A percentile compares a stretch with the other conserved stretches of the same genome.
phyloP scores from a whole-genome alignment of 495 filamentous ascomycete genomes.

The Tuber aestivum region DNA sequence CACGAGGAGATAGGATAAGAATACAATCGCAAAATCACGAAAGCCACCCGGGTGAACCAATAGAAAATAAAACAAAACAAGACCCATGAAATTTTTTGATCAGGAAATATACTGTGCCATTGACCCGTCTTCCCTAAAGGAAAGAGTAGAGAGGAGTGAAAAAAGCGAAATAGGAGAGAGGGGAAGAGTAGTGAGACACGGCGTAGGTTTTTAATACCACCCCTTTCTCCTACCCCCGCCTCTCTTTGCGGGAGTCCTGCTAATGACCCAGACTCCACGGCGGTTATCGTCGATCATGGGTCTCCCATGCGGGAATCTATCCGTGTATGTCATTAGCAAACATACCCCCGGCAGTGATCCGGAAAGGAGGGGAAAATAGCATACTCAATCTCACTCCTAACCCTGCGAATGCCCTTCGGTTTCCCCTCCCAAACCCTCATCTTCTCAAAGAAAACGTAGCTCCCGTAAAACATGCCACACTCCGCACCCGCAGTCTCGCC shows the following conservation, averaged over 20 bases:
- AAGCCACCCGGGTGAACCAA: background rate
- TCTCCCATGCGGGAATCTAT: constrained; percentile 7
- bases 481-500: constrained; percentile 48
- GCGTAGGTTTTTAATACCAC: background rate
- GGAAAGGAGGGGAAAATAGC: background rate
- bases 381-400: constrained; percentile 52
- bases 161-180: background rate
- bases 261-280: constrained; percentile 18
- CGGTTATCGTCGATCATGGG: constrained; percentile 22
- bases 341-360: background rate
- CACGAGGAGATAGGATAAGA: background rate
- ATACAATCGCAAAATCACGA: background rate
- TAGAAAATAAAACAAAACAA: background rate
- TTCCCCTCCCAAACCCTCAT: constrained; percentile 52
- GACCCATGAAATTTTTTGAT: background rate
- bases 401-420: constrained; percentile 51
- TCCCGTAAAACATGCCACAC: constrained; percentile 48
- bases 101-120: background rate
- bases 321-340: constrained; percentile 5
- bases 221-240: background rate
- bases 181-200: background rate
- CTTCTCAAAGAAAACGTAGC: constrained; percentile 60
- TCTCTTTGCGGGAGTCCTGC: background rate
- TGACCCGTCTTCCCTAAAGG: background rate
- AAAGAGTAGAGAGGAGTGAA: background rate